A percentile compares a stretch with the other conserved stretches of the same genome.
These are phyloP conservation scores for Gyrodon lividus DNA, from an alignment of 768 basidiomycete species.

Conservation along the genomic window DNA sequence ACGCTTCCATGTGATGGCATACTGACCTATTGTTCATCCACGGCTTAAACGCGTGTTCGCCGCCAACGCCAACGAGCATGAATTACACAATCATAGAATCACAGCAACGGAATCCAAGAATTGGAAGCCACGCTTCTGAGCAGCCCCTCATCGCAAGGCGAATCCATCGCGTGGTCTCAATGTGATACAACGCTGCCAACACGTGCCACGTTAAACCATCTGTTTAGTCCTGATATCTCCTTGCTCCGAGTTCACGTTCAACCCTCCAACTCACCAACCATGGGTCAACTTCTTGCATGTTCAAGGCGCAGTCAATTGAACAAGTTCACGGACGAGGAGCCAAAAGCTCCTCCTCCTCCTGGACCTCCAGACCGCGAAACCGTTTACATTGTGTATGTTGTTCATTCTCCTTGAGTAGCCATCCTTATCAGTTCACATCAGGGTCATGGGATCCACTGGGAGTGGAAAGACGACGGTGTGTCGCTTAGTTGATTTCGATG, in stretches of 20 bases:
- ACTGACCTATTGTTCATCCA: conserved; percentile 7
- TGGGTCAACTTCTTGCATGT: conserved; percentile 30
- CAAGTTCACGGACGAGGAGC: conserved; percentile 26
- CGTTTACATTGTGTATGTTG: conserved; percentile 29
- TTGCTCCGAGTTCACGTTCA: conserved; percentile 11
- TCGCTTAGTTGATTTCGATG: conserved; percentile 1
- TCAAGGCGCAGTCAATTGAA: conserved; percentile 25
- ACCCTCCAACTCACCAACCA: conserved; percentile 20
- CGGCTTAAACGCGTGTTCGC: conserved; percentile 21
- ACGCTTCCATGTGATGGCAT: not conserved
- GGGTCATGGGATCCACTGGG: conserved; percentile 35
- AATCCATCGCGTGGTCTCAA: conserved; percentile 22
- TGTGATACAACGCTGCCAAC: conserved; percentile 29
- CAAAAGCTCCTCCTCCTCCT: conserved; percentile 19
- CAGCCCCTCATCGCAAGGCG: conserved; percentile 28
- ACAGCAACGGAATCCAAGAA: conserved; percentile 12
- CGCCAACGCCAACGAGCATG: conserved; percentile 10
- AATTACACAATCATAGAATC: conserved; percentile 13
- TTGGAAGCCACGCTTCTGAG: conserved; percentile 26
- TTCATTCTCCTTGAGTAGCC: not conserved
- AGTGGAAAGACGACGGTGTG: conserved; percentile 36
- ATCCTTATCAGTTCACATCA: conserved; percentile 29
- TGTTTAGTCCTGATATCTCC: conserved; percentile 27
- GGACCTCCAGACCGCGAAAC: conserved; percentile 23
- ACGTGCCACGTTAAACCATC: conserved; percentile 29